Percentiles rank a stretch among this genome's conserved stretches.
Conservation (phyloP, 2,329 filamentous ascomycete species). For the Dothidotthia symphoricarpi region DNA sequence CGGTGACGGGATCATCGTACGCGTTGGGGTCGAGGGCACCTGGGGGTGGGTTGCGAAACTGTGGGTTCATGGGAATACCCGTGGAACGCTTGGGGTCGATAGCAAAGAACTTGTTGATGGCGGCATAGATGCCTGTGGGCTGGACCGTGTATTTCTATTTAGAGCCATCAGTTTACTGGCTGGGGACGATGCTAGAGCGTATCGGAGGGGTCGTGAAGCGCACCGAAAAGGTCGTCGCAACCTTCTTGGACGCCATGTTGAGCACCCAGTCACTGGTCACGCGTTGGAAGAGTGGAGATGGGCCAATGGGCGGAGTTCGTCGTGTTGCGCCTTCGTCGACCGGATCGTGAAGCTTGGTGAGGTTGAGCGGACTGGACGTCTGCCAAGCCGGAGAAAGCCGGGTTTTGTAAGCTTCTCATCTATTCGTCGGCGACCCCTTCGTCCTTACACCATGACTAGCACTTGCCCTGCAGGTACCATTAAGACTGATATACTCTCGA, state of each 20-base stretch:
- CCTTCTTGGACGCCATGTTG: constrained; percentile 36
- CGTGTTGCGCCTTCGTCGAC: constrained; percentile 15
- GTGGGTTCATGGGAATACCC: constrained; percentile 87
- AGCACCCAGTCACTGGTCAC: constrained; percentile 10
- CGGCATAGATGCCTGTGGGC: constrained; percentile 84
- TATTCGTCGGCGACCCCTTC: no score
- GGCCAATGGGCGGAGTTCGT: constrained; percentile 24
- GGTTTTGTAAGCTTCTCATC: constrained; percentile 12
- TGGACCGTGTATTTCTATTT: constrained; percentile 92
- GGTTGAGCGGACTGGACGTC: constrained; percentile 24
- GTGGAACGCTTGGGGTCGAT: constrained; percentile 86
- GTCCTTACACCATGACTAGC: no score
- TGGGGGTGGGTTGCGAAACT: constrained; percentile 84
- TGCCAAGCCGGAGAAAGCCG: constrained; percentile 26
- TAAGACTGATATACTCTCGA: no score
- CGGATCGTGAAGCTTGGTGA: constrained; percentile 25
- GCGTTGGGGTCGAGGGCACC: constrained; percentile 66
- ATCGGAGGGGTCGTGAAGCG: constrained; percentile 10
- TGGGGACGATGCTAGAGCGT: no score
- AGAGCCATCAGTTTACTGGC: constrained; percentile 1
- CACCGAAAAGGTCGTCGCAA: constrained; percentile 34
- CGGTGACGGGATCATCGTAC: constrained; percentile 80
- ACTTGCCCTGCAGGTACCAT: no score
- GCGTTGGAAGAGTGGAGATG: constrained; percentile 16
- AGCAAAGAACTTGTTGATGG: constrained; percentile 72